phyloP scores from a whole-genome alignment of 805 yeast genomes.

The Suhomyces pyralidae region DNA sequence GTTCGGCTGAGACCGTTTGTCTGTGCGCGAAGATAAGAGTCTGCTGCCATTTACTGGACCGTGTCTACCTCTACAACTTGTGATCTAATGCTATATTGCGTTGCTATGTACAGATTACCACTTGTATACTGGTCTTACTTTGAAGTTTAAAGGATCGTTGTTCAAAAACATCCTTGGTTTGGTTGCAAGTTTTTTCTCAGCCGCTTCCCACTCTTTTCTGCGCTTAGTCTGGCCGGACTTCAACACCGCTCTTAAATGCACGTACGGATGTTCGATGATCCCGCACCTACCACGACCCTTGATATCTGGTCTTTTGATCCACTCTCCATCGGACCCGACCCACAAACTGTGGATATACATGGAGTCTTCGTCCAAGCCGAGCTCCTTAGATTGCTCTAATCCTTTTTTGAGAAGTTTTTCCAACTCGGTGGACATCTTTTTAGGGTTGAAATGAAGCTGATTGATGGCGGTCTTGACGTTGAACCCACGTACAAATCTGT shows the following conservation, averaged over 20 bases:
- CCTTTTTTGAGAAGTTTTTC: conserved; percentile 74
- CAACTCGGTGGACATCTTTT: conserved; percentile 75
- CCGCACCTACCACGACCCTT: conserved; percentile 94
- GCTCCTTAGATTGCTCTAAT: conserved; percentile 58
- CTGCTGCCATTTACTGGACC: neutral
- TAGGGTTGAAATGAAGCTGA: conserved; percentile 84
- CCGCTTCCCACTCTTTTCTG: conserved; percentile 59
- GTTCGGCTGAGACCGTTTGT: neutral
- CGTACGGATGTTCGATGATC: conserved; percentile 66
- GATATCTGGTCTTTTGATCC: conserved; percentile 67
- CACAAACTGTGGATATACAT: conserved; percentile 78
- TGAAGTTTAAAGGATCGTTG: conserved; percentile 43
- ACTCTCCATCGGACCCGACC: conserved; percentile 86
- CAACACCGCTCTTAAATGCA: conserved; percentile 77
- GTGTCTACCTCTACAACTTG: neutral
- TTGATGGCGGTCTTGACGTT: conserved; percentile 78
- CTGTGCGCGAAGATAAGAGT: neutral
- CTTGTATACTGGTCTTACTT: conserved; percentile 39
- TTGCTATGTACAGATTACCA: conserved; percentile 26
- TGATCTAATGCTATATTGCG: neutral
- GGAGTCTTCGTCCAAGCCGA: conserved; percentile 57
- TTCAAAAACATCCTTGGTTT: conserved; percentile 54
- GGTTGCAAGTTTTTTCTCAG: conserved; percentile 43
- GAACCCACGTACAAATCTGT: conserved; percentile 72
- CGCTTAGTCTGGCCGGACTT: conserved; percentile 62